Percentiles rank a stretch among this genome's conserved stretches.
These are phyloP conservation scores for Ogataea allantospora DNA, from an alignment of 805 yeast genomes.

Conservation along the genomic window DNA sequence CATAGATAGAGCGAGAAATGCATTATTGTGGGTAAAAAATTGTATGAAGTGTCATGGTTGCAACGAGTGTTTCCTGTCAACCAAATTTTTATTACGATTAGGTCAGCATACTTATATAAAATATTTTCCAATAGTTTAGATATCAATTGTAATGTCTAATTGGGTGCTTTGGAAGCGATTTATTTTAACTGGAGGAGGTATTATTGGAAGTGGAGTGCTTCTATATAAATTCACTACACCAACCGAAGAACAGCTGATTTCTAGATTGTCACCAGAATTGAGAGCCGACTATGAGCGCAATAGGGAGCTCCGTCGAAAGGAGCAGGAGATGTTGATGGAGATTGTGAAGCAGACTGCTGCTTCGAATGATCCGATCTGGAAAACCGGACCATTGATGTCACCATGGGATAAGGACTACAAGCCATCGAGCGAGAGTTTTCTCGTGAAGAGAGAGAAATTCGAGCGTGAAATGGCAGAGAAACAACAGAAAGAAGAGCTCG, in stretches of 20 bases:
- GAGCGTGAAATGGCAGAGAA: conserved; percentile 47
- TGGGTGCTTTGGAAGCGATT: conserved; percentile 30
- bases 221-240: conserved; percentile 77
- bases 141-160: conserved; percentile 10
- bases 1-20: conserved; percentile 3
- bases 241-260: conserved; percentile 75
- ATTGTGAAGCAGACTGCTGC: conserved; percentile 61
- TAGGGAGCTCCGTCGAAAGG: conserved; percentile 57
- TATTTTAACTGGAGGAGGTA: conserved; percentile 53
- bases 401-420: conserved; percentile 59
- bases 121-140: conserved; percentile 1
- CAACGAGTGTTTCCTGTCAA: no score
- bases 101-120: neutral
- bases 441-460: conserved; percentile 42
- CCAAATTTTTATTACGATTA: conserved; percentile 1
- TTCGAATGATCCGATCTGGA: conserved; percentile 81
- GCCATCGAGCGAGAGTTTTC: conserved; percentile 34
- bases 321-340: conserved; percentile 67
- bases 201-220: conserved; percentile 70
- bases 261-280: conserved; percentile 77
- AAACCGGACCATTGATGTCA: conserved; percentile 63
- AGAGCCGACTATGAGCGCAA: conserved; percentile 71
- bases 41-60: no score
- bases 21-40: no score
- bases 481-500: conserved; percentile 39